A percentile compares a stretch with the other conserved stretches of the same genome.
Conservation (phyloP, 2,329 filamentous ascomycete genomes). For the Bipolaris sorokiniana region DNA sequence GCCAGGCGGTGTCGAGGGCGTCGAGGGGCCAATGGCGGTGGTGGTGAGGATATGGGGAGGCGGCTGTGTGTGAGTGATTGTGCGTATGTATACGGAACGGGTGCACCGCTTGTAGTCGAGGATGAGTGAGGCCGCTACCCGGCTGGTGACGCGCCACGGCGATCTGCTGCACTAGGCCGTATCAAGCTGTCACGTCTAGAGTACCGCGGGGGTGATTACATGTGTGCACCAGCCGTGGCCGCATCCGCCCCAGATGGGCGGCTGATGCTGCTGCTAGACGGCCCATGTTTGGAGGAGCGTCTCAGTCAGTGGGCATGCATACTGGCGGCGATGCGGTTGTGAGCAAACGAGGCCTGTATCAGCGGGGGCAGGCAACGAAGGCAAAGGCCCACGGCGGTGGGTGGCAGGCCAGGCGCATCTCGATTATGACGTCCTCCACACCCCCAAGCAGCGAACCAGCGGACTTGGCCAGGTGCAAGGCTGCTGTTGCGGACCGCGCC, state of each 20-base stretch:
- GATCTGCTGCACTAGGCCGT: conserved; percentile 13
- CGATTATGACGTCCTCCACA: conserved; percentile 10
- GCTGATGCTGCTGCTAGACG: background rate
- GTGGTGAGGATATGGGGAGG: background rate
- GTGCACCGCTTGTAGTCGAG: conserved; percentile 1
- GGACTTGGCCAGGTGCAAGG: conserved; percentile 10
- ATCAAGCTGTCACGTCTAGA: conserved; percentile 7
- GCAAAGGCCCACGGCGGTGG: background rate
- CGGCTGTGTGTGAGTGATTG: background rate
- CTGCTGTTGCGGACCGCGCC: conserved; percentile 8
- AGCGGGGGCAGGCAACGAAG: too few relatives aligned
- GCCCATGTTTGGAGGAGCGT: background rate
- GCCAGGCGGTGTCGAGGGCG: background rate
- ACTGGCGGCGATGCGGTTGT: background rate
- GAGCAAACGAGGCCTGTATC: too few relatives aligned
- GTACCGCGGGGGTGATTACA: conserved; percentile 1
- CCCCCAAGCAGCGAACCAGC: conserved; percentile 7
- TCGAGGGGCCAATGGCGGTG: background rate
- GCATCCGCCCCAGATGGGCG: conserved; percentile 1
- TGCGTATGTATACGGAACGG: background rate
- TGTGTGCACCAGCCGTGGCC: conserved; percentile 1
- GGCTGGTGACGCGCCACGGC: conserved; percentile 11
- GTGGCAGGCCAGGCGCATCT: background rate
- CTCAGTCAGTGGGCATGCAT: background rate
- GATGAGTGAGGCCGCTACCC: conserved; percentile 22